Conservation (phyloP, 441 rosid species). For the Hura crepitans region DNA sequence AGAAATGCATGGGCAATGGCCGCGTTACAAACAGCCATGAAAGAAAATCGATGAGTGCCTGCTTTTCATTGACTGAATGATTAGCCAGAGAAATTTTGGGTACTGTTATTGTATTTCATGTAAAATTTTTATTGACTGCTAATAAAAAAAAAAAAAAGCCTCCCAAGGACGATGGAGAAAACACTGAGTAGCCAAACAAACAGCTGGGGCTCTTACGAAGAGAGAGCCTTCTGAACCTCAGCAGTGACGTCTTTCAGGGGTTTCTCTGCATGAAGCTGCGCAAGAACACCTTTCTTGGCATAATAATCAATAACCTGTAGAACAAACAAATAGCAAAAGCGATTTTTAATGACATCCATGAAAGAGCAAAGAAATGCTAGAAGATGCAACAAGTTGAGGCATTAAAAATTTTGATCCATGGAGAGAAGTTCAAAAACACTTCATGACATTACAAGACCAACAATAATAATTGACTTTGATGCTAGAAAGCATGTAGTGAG, state of each 20-base stretch:
- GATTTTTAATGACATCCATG: neutral
- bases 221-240: slow-evolving; percentile 70
- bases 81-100: neutral
- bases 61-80: neutral
- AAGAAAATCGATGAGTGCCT: neutral
- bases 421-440: neutral
- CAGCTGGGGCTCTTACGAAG: slow-evolving; percentile 17
- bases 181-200: neutral
- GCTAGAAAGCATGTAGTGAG: neutral
- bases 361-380: neutral
- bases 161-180: neutral
- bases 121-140: neutral
- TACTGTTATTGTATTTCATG: neutral
- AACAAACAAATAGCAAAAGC: neutral
- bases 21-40: too few relatives aligned
- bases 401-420: neutral
- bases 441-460: neutral
- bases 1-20: too few relatives aligned
- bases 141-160: too few relatives aligned
- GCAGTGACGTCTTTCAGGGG: slow-evolving; percentile 62
- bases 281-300: slow-evolving; percentile 58
- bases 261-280: slow-evolving; percentile 80
- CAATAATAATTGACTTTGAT: neutral
- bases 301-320: slow-evolving; percentile 78
- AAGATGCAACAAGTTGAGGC: too few relatives aligned